Evolutionary conservation across 495 filamentous ascomycete genomes (phyloP), one percentile per base, ranked within the genome.

Genomic region (Penicillium steckii): DNA sequence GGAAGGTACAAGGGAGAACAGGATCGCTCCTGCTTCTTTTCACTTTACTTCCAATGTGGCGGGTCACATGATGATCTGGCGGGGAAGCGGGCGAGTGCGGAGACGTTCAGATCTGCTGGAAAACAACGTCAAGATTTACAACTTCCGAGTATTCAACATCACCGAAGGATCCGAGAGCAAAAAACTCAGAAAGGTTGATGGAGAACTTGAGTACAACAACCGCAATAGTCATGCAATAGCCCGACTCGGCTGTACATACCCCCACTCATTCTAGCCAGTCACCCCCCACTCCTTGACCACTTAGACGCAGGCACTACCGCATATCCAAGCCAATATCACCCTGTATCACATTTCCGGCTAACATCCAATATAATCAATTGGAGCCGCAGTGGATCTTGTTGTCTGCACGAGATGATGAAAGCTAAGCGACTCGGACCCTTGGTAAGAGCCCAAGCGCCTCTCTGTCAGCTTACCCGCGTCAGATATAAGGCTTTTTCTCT

Each of bases 391-490:
- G 7, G 23, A 41, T 24, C 43, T 29, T 10, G 40, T 35, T 45
- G 32, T 21, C 23, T 38, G 23, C 45, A 15, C 40, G 22, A 38
- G 10, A 48, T 60, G 50, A 52, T 46, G n/a, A n/a, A 8, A 21
- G 7, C 23, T 29, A 37, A 44, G 4, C 21, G 38, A 21, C 19
- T 9, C 19, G 27, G 12, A 5, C 27, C 6, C 46, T 22, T 24
- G 10, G 8, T 9, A 27, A 17, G 19, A 30, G 52, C 29, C 30
- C 21, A 30, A 44, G 45, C 26, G 43, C 24, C 17, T 10, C 3
- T n/a, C 10, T 38, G 45, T 49, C 53, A 53, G 53, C 57, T 57
- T 57, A 53, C 49, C 18, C 27, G n/a, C 23, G 18, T 40, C n/a
- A 27, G 25, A 35, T 32, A 8, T 15, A 32, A 30, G 19, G 17